Conservation (phyloP, 2,329 filamentous ascomycete genomes). For the Trichocomaceae sp. region DNA sequence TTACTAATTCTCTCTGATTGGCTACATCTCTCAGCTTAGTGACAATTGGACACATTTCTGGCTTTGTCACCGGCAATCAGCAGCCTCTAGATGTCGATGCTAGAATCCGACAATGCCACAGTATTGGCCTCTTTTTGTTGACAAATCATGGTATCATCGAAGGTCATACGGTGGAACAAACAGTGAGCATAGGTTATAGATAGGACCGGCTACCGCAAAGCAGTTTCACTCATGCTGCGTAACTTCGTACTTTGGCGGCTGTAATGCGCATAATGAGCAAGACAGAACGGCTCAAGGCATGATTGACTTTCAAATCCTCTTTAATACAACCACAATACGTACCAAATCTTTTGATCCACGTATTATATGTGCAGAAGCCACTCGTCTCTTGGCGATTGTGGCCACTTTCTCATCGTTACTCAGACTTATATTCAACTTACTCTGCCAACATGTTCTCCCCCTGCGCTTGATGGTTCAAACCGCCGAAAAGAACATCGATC, state of each 20-base stretch:
- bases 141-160: not conserved
- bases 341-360: too few relatives aligned
- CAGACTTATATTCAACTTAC: not conserved
- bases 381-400: not conserved
- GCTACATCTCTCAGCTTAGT: not conserved
- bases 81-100: not conserved
- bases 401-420: not conserved
- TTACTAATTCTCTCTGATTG: not conserved
- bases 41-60: not conserved
- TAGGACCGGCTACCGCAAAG: not conserved
- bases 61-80: too few relatives aligned
- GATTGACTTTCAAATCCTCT: not conserved
- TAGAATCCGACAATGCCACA: not conserved
- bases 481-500: constrained; percentile 34
- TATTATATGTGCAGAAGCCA: not conserved
- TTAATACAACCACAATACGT: not conserved
- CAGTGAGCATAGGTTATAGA: not conserved
- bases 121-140: not conserved
- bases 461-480: constrained; percentile 30
- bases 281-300: not conserved
- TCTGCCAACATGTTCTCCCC: constrained; percentile 22
- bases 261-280: not conserved
- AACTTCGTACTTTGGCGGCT: too few relatives aligned
- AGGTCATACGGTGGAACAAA: not conserved
- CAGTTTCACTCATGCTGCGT: too few relatives aligned